A percentile compares a stretch with the other conserved stretches of the same genome.
Evolutionary conservation across 2,329 filamentous ascomycete species (phyloP).

Genomic region (Penicillium verrucosum): DNA sequence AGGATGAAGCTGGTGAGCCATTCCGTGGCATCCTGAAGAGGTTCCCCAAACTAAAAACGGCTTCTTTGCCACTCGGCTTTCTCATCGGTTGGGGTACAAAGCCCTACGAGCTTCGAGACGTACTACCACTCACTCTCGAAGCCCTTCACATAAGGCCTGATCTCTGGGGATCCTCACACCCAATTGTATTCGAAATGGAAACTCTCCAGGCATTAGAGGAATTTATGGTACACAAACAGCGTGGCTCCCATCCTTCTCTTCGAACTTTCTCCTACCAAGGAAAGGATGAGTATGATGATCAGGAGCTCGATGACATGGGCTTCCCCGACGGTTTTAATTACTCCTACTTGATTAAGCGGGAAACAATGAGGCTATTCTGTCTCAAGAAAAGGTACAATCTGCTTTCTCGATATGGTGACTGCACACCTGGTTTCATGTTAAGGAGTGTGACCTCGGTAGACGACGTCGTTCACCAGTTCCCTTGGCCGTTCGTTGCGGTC

Average conservation of each 20-base stretch:
- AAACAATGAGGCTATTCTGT: not conserved
- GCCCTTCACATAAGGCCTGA: not conserved
- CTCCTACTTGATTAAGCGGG: not conserved
- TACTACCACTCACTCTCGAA: not conserved
- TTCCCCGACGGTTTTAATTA: not conserved
- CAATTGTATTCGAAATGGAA: not conserved
- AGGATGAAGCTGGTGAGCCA: not conserved
- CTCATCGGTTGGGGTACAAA: not conserved
- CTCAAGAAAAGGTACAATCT: not conserved
- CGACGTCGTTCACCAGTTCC: not conserved
- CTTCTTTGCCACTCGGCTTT: not conserved
- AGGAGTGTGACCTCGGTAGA: not conserved
- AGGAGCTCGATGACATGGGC: not conserved
- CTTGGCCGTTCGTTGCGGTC: not conserved
- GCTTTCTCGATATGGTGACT: not conserved
- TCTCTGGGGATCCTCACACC: not conserved
- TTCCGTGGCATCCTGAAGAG: not conserved
- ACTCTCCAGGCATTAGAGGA: not conserved
- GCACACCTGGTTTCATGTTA: not conserved
- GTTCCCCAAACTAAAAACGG: not conserved
- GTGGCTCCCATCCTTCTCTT: not conserved
- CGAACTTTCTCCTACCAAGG: not conserved
- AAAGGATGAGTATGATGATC: not conserved
- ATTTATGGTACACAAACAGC: not conserved
- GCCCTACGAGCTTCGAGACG: not conserved